A percentile compares a stretch with the other conserved stretches of the same genome.
Conservation (phyloP, 2,329 filamentous ascomycete species). For the Fusarium piperis region DNA sequence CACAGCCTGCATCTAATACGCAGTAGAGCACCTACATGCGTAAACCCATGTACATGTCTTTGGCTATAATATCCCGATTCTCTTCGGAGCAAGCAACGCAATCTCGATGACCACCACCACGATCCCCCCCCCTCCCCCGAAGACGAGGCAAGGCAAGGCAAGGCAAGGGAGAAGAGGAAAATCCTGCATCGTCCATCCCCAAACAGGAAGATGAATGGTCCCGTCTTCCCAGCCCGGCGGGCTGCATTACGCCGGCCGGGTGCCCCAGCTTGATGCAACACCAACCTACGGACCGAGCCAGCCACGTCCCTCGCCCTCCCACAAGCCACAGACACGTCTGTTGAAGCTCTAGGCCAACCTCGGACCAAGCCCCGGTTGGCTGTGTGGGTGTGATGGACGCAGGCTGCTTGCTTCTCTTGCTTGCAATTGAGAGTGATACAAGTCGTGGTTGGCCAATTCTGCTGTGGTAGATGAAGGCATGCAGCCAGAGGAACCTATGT, state of each 20-base stretch:
- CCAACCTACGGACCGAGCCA: conserved; percentile 27
- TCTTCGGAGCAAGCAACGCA: conserved; percentile 10
- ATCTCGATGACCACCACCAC: conserved; percentile 19
- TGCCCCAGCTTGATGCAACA: conserved; percentile 28
- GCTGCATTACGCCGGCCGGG: conserved; percentile 21
- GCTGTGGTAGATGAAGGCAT: conserved; percentile 8
- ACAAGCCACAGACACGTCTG: conserved; percentile 18
- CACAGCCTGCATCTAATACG: neutral
- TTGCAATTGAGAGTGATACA: conserved; percentile 13
- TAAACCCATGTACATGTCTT: neutral
- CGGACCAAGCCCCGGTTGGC: conserved; percentile 33
- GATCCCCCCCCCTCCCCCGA: too few relatives aligned
- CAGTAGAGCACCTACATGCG: neutral
- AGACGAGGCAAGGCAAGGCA: neutral
- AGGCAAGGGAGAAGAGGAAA: neutral
- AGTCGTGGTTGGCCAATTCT: conserved; percentile 18
- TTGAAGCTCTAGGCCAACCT: conserved; percentile 26
- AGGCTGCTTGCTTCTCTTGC: conserved; percentile 28
- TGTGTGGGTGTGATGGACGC: conserved; percentile 32
- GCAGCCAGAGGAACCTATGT: neutral
- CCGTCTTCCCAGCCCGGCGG: conserved; percentile 20
- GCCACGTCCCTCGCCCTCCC: conserved; percentile 22
- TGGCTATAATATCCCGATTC: conserved; percentile 7
- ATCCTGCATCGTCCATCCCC: neutral
- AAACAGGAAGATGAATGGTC: conserved; percentile 3